Conservation (phyloP, 2,329 filamentous ascomycete genomes). For the Verticillium isaacii region DNA sequence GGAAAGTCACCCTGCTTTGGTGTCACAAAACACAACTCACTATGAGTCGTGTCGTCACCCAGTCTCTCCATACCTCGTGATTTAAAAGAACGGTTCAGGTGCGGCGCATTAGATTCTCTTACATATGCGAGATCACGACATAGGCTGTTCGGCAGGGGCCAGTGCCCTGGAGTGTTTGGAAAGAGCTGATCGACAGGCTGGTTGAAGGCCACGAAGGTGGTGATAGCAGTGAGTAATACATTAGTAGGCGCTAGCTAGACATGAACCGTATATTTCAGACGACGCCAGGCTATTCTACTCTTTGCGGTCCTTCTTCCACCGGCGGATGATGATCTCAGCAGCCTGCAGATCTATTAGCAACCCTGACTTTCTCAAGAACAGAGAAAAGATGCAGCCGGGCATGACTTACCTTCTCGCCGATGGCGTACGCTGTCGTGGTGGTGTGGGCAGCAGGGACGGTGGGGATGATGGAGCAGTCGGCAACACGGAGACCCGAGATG, state of each 20-base stretch:
- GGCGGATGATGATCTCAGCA: constrained; percentile 13
- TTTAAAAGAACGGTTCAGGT: no score
- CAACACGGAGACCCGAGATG: constrained; percentile 24
- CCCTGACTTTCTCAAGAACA: not conserved
- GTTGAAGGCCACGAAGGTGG: not conserved
- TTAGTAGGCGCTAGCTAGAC: not conserved
- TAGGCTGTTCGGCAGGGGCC: no score
- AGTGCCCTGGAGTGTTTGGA: no score
- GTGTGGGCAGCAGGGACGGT: constrained; percentile 29
- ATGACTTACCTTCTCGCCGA: constrained; percentile 38
- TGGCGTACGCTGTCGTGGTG: constrained; percentile 46
- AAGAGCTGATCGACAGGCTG: no score
- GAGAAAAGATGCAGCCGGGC: not conserved
- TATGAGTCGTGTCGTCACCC: no score
- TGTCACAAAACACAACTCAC: no score
- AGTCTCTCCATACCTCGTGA: no score
- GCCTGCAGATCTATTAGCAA: constrained; percentile 9
- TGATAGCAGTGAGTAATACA: not conserved
- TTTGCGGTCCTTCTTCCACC: constrained; percentile 1
- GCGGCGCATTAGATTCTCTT: no score
- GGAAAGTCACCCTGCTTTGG: no score
- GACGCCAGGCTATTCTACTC: not conserved
- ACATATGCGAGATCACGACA: no score
- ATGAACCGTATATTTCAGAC: not conserved
- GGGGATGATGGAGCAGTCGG: constrained; percentile 21